Conservation (phyloP, 441 rosid species). For the Brassica hybrid region DNA sequence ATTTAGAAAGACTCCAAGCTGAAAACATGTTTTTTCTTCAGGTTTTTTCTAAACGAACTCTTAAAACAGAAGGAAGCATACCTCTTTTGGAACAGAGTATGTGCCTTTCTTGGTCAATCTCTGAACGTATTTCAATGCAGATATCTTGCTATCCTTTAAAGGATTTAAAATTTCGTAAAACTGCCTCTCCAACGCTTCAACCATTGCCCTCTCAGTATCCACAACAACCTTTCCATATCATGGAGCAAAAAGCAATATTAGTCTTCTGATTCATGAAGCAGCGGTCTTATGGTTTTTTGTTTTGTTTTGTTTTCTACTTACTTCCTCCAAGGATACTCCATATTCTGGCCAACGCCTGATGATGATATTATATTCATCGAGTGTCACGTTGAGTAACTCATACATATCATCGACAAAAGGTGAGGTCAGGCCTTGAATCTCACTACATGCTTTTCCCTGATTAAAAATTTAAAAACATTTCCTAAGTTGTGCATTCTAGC, state of each 20-base stretch:
- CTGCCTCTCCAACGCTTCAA: constrained; percentile 87
- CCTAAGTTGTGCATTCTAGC: not conserved
- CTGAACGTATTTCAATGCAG: constrained; percentile 75
- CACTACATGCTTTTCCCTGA: constrained; percentile 10
- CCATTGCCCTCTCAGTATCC: constrained; percentile 75
- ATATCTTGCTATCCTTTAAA: constrained; percentile 61
- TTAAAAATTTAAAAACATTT: not conserved
- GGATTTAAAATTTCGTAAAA: constrained; percentile 64
- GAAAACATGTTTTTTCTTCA: constrained; percentile 21
- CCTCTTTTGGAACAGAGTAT: constrained; percentile 10
- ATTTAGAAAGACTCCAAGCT: constrained; percentile 62
- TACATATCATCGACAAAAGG: constrained; percentile 89
- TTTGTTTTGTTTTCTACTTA: constrained; percentile 43
- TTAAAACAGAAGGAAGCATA: not conserved
- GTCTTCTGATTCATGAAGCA: not conserved
- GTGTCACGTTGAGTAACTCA: constrained; percentile 69
- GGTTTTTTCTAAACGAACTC: not conserved
- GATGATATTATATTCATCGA: constrained; percentile 72
- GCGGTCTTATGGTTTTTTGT: not conserved
- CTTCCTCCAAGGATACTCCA: constrained; percentile 74
- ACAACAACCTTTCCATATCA: constrained; percentile 63
- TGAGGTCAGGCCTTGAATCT: constrained; percentile 31
- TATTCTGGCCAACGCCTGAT: constrained; percentile 90
- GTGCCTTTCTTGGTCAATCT: constrained; percentile 59
- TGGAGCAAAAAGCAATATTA: not conserved